phyloP scores from a whole-genome alignment of 208 protist species.

The Cochliopodium minus region DNA sequence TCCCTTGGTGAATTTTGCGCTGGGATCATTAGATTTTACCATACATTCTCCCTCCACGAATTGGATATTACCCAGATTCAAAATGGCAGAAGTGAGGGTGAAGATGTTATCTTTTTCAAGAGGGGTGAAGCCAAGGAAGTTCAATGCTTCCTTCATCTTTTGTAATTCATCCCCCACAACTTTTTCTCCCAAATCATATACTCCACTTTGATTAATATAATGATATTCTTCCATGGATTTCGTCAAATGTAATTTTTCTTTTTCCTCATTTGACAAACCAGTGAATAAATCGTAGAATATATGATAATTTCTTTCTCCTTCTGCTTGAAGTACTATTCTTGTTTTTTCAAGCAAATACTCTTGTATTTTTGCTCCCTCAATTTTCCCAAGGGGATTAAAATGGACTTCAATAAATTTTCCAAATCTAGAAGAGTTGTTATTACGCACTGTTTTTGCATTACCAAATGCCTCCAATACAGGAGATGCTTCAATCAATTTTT shows the following conservation, averaged over 20 bases:
- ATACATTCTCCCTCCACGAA: conserved; percentile 51
- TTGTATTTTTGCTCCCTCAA: conserved; percentile 25
- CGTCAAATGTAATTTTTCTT: conserved; percentile 25
- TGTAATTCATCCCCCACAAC: conserved; percentile 63
- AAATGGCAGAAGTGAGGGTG: conserved; percentile 53
- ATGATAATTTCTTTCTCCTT: conserved; percentile 52
- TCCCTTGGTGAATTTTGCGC: conserved; percentile 12
- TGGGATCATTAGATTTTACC: conserved; percentile 42
- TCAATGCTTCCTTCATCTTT: conserved; percentile 47
- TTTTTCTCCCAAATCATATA: conserved; percentile 50
- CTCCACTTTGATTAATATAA: too few species aligned
- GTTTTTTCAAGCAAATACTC: conserved; percentile 37
- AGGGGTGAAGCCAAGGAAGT: conserved; percentile 36
- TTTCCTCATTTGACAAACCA: conserved; percentile 21
- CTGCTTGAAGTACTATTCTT: conserved; percentile 23
- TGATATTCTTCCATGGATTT: conserved; percentile 41
- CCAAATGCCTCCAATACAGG: conserved; percentile 42
- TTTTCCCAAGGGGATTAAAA: conserved; percentile 19
- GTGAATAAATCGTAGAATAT: conserved; percentile 53
- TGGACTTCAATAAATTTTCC: conserved; percentile 32
- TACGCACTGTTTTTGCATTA: conserved; percentile 44
- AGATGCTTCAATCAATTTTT: conserved; percentile 30
- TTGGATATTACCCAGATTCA: conserved; percentile 68
- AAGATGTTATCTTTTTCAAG: conserved; percentile 54
- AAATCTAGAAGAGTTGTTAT: conserved; percentile 35